Evolutionary conservation across 2,329 filamentous ascomycete genomes (phyloP).

Genomic region (Pestalotiopsis sp.): DNA sequence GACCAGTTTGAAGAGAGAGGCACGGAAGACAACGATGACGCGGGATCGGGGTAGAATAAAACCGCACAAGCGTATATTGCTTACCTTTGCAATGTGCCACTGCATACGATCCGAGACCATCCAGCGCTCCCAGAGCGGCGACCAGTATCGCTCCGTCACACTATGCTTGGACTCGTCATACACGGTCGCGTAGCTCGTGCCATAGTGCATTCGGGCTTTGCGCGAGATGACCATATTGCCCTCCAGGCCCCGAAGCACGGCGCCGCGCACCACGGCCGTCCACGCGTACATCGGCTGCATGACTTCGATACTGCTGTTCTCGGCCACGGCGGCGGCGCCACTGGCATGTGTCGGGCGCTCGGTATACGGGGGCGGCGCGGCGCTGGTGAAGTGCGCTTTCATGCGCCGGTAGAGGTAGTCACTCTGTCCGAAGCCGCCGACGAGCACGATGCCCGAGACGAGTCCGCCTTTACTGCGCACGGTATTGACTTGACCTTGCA

Average conservation of each 20-base stretch:
- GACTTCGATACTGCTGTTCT: constrained; percentile 68
- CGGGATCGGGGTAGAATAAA: too few relatives aligned
- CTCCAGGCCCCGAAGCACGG: constrained; percentile 74
- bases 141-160: constrained; percentile 77
- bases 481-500: constrained; percentile 67
- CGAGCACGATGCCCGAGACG: constrained; percentile 76
- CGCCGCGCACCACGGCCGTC: constrained; percentile 79
- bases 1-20: neutral
- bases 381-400: constrained; percentile 67
- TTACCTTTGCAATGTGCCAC: constrained; percentile 80
- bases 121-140: constrained; percentile 78
- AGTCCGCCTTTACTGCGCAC: constrained; percentile 64
- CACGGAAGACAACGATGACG: neutral
- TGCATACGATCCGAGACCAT: constrained; percentile 85
- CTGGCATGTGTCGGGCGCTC: constrained; percentile 70
- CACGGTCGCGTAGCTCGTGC: constrained; percentile 79
- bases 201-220: constrained; percentile 76
- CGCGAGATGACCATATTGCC: constrained; percentile 79
- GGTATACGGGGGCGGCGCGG: constrained; percentile 64
- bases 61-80: constrained; percentile 29
- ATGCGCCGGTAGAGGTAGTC: constrained; percentile 74
- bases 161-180: constrained; percentile 78
- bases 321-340: constrained; percentile 42
- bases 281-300: constrained; percentile 83
- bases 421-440: constrained; percentile 81